A percentile compares a stretch with the other conserved stretches of the same genome.
These are phyloP conservation scores for Lachancea fermentati DNA, from an alignment of 805 yeast species.

Conservation along the genomic window DNA sequence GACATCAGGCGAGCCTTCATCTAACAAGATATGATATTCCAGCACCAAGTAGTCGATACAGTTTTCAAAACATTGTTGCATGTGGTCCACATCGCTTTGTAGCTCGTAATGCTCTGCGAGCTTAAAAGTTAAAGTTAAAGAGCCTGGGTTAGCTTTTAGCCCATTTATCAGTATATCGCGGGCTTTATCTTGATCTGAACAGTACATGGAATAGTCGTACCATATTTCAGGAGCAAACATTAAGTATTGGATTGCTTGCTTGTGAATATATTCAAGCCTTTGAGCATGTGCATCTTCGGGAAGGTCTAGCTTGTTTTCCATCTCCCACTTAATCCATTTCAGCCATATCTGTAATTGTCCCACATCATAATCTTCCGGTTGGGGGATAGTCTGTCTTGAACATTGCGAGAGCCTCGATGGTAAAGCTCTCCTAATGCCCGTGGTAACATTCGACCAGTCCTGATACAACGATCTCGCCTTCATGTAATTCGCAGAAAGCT, in stretches of 20 bases:
- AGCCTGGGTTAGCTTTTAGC: slow-evolving; percentile 58
- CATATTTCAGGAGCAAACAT: slow-evolving; percentile 33
- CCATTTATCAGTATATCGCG: slow-evolving; percentile 45
- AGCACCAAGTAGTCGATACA: slow-evolving; percentile 44
- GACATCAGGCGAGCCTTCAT: slow-evolving; percentile 14
- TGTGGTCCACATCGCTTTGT: slow-evolving; percentile 44
- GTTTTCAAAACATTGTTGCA: slow-evolving; percentile 44
- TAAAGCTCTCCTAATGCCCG: slow-evolving; percentile 40
- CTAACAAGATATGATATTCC: slow-evolving; percentile 31
- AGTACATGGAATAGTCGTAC: slow-evolving; percentile 35
- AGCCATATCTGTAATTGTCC: slow-evolving; percentile 53
- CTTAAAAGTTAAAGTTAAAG: slow-evolving; percentile 60
- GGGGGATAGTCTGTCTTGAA: slow-evolving; percentile 26
- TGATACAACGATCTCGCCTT: slow-evolving; percentile 71
- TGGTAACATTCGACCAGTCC: slow-evolving; percentile 60
- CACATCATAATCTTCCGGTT: slow-evolving; percentile 22
- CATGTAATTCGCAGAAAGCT: slow-evolving; percentile 80
- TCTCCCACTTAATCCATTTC: slow-evolving; percentile 77
- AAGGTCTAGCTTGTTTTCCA: slow-evolving; percentile 58
- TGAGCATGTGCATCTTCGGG: slow-evolving; percentile 43
- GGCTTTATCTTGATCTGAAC: slow-evolving; percentile 18
- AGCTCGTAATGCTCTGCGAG: slow-evolving; percentile 67
- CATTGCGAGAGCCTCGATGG: slow-evolving; percentile 23
- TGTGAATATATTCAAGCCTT: slow-evolving; percentile 67
- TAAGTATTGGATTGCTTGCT: slow-evolving; percentile 48